These are phyloP conservation scores for Entophlyctis luteolus DNA, from an alignment of 192 early-diverging fungal species.

Conservation along the genomic window DNA sequence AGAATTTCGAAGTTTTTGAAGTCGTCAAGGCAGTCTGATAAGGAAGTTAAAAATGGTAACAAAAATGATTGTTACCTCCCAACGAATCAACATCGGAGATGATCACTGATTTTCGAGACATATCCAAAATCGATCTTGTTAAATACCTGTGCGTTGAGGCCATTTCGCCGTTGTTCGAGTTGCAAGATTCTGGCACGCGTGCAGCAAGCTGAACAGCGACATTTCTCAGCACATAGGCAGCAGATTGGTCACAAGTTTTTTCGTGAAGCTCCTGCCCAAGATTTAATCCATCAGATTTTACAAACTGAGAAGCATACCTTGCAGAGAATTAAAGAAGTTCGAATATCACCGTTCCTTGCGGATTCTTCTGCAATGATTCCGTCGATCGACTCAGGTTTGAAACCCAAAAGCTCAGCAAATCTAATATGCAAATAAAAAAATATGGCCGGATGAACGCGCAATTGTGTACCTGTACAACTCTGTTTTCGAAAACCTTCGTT, in stretches of 20 bases:
- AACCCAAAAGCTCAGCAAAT: slow-evolving; percentile 42
- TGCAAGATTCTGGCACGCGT: slow-evolving; percentile 29
- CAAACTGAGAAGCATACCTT: slow-evolving; percentile 16
- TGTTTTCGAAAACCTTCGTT: slow-evolving; percentile 21
- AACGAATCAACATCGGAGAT: slow-evolving; percentile 30
- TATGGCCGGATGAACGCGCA: background rate
- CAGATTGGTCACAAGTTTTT: slow-evolving; percentile 35
- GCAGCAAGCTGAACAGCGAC: slow-evolving; percentile 33
- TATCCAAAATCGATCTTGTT: slow-evolving; percentile 40
- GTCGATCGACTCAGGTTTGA: slow-evolving; percentile 39
- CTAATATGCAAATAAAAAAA: slow-evolving; percentile 1
- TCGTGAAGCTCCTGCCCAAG: slow-evolving; percentile 37
- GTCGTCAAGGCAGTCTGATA: slow-evolving; percentile 37
- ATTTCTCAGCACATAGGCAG: slow-evolving; percentile 29
- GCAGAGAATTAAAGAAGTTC: slow-evolving; percentile 40
- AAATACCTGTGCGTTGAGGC: slow-evolving; percentile 25
- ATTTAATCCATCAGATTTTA: background rate
- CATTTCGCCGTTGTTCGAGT: slow-evolving; percentile 34
- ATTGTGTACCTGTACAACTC: slow-evolving; percentile 27
- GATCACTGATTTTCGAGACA: slow-evolving; percentile 34
- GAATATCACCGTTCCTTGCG: slow-evolving; percentile 49
- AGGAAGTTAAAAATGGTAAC: slow-evolving; percentile 14
- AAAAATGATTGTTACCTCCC: slow-evolving; percentile 12
- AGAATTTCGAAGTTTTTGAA: slow-evolving; percentile 47
- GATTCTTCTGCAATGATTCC: slow-evolving; percentile 59